Base-by-base conservation (phyloP, 2,329 filamentous ascomycete genomes). In the Meredithiella fracta region DNA sequence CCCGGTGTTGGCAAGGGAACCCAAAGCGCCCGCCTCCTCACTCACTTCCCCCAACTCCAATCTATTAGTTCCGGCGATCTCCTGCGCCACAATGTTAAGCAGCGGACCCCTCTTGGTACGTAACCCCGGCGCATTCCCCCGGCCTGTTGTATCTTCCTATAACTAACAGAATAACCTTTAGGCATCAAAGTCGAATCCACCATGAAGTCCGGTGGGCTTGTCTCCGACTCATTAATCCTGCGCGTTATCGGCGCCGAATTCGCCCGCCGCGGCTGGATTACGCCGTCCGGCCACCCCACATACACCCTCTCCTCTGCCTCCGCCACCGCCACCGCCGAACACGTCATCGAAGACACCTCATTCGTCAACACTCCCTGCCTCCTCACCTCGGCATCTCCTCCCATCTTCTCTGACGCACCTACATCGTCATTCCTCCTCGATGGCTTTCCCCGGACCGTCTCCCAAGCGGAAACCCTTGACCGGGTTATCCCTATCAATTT, bases 1-100 rank as follows among this genome's bases (percentile, higher is more conserved):
- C 92, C 92, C n/a, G 90, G 90, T 58, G 92, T 95, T 57, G 92
- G 92, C 60, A 98, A 98, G 69, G 92, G 91, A 60, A 98, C 92
- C 2, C 92, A 98, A 72, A 88, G 87, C 53, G 86, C 94, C 68
- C 82, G 92, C 60, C 75, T 98, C 60, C 82, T 97, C 62, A 74
- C 82, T 62, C 82, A 86, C 62, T 98, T 92, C 66, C 87, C 90
- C 2, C 86, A 96, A 65, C 75, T 98, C 50, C 85, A 87, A 54
- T 83, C 89, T 17, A 91, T 98, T 68, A 94, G 88, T 69, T 95
- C 92, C 3, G 92, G 92, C 59, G 91, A 98, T 68, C 73, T 98
- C 15, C 73, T 98, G 58, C 83, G 92, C 60, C 82, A 88, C 66
- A 94, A 97, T 83, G 91, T 98, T 65, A 85, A 92, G 70, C 83